Conservation (phyloP, 2,329 filamentous ascomycete genomes). For the Rutstroemia sp. region DNA sequence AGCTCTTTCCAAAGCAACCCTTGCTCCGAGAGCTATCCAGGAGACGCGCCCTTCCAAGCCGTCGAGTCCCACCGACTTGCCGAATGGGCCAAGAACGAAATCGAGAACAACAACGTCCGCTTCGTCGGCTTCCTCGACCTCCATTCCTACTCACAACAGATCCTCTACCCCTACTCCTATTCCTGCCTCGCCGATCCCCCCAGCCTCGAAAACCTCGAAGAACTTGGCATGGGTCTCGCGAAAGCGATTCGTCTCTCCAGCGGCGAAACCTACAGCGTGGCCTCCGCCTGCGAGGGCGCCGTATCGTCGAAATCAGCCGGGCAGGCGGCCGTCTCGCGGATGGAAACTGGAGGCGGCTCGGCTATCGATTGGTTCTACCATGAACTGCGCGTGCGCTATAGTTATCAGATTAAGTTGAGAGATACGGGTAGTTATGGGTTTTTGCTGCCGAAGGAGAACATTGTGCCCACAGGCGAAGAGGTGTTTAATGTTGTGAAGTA, state of each 20-base stretch:
- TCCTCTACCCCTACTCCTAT: slow-evolving; percentile 87
- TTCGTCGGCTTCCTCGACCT: slow-evolving; percentile 86
- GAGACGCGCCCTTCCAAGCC: slow-evolving; percentile 74
- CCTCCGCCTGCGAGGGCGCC: slow-evolving; percentile 81
- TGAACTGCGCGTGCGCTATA: slow-evolving; percentile 71
- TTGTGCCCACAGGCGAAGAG: slow-evolving; percentile 84
- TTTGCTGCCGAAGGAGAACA: slow-evolving; percentile 76
- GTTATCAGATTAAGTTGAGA: slow-evolving; percentile 89
- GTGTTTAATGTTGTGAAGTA: slow-evolving; percentile 76
- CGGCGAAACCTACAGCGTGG: slow-evolving; percentile 68
- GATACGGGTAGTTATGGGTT: slow-evolving; percentile 95
- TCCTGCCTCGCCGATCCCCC: slow-evolving; percentile 73
- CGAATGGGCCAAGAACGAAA: slow-evolving; percentile 77
- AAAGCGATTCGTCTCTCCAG: slow-evolving; percentile 81
- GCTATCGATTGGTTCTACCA: slow-evolving; percentile 96
- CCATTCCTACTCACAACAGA: slow-evolving; percentile 92
- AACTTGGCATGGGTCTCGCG: slow-evolving; percentile 78
- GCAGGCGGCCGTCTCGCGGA: slow-evolving; percentile 33
- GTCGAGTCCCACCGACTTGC: slow-evolving; percentile 69
- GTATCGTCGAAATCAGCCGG: slow-evolving; percentile 35
- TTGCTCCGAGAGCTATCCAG: slow-evolving; percentile 86
- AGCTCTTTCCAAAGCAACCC: slow-evolving; percentile 62
- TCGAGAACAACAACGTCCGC: slow-evolving; percentile 57
- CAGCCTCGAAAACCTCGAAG: slow-evolving; percentile 84
- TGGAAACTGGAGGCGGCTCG: slow-evolving; percentile 74